These are phyloP conservation scores for Yamadazyma sp. DNA, from an alignment of 1,139 yeast species.

Conservation along the genomic window DNA sequence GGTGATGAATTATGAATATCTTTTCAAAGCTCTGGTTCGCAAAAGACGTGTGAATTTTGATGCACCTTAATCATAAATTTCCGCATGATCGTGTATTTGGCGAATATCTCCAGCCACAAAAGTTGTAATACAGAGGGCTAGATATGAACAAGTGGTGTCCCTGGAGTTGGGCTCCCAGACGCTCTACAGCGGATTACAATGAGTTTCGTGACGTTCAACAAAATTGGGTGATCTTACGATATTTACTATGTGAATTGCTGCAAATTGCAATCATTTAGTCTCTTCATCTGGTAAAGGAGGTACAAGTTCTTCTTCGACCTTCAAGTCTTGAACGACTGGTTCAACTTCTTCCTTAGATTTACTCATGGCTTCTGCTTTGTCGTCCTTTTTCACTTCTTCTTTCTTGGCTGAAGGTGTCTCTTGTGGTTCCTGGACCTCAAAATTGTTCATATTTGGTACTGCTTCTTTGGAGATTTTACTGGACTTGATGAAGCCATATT, in stretches of 20 bases:
- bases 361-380: not conserved
- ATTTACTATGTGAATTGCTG: too few species aligned
- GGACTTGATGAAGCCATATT: conserved; percentile 23
- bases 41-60: too few species aligned
- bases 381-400: not conserved
- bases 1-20: too few species aligned
- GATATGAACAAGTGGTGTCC: too few species aligned
- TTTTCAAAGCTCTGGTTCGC: too few species aligned
- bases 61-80: not conserved
- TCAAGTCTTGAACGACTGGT: conserved; percentile 10
- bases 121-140: not conserved
- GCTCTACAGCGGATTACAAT: too few species aligned
- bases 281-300: conserved; percentile 7
- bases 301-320: conserved; percentile 7
- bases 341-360: conserved; percentile 10
- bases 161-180: too few species aligned
- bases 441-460: conserved; percentile 11
- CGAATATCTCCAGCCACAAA: not conserved
- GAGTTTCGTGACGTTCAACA: too few species aligned
- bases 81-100: not conserved
- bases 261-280: conserved; percentile 4
- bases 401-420: conserved; percentile 19
- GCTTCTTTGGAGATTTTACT: conserved; percentile 11
- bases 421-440: conserved; percentile 22
- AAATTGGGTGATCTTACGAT: too few species aligned